Evolutionary conservation across 345 rosid genomes (phyloP), one percentile per base, ranked within the genome.

Genomic region (Clarkia xantiana): DNA sequence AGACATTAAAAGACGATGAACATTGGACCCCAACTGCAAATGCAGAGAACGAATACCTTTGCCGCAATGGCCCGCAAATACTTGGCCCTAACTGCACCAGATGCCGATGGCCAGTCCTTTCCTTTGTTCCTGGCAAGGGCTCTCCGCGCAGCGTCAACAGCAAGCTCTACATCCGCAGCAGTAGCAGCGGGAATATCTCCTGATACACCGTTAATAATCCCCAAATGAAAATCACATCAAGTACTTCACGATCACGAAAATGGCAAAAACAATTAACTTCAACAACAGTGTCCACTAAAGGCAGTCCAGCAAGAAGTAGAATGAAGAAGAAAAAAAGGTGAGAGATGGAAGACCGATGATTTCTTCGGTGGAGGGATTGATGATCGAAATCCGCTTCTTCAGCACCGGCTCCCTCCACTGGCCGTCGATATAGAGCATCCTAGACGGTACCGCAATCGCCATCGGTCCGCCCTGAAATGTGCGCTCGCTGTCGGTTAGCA

Each of bases 171-270:
- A 71, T 93, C 99, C 69, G 87, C 94, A 18, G 78, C 71, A 42
- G 97, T 84, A 54, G 88, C 99, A 23, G 95, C 91, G 20, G 99
- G 99, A 51, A 93, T 78, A 71, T 87, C 65, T 58, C 97, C 99
- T 93, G 67, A 55, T 59, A 55, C 44, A 58, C 19, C 41, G 60
- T 51, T 58, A 49, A 50, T 19, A 49, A 52, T 55, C 11, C 8
- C 36, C 36, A 29, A 7, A 29, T 29, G 9, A 29, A 29, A 1
- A 10, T 29, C 9, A 7, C 36, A 29, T 29, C 36, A 29, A 29
- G 9, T 29, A 29, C 36, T 29, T 29, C 36, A 5, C 8, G 7
- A 29, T 29, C 36, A 29, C 6, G 36, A 5, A 5, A 5, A 29
- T 5, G 8, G 36, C 36, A 29, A 29, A 29, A 29, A 29, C 36